Evolutionary conservation across 176 grass and related monocot species (phyloP).

Genomic region (Oryza longistaminata): DNA sequence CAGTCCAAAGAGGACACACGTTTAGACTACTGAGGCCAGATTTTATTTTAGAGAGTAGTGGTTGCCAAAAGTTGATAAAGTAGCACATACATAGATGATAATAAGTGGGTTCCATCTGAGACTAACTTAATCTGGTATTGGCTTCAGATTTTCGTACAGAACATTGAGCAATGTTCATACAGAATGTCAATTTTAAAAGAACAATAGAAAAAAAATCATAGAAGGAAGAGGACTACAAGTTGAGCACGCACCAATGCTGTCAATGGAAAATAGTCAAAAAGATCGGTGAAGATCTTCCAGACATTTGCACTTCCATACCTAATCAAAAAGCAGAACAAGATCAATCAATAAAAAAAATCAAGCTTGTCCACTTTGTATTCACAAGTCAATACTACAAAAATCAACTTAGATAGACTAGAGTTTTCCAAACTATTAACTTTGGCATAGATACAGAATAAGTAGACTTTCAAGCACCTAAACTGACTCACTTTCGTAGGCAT

Average conservation of each 20-base stretch:
- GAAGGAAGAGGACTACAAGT: neutral
- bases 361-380: neutral
- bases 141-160: neutral
- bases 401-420: neutral
- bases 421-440: no score
- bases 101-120: neutral
- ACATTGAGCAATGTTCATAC: neutral
- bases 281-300: conserved; percentile 82
- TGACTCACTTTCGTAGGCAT: conserved; percentile 82
- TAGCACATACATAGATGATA: neutral
- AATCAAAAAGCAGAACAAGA: neutral
- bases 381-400: neutral
- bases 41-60: neutral
- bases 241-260: conserved; percentile 64
- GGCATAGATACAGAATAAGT: no score
- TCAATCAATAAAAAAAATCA: neutral
- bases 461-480: no score
- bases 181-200: neutral
- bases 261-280: conserved; percentile 86
- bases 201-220: neutral
- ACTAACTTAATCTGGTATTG: neutral
- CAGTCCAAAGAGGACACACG: neutral
- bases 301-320: conserved; percentile 94
- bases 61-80: neutral
- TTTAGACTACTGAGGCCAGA: neutral